Conservation (phyloP, 164 flowering plant species). For the grape (Vitis vinifera) region ASM3070453v1 NC_081808.1:2197501-2198000, state of each 20-base stretch:
- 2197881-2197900: conserved; percentile 85
- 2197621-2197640: conserved; percentile 75
- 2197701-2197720: conserved; percentile 88
- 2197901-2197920: conserved; percentile 70
- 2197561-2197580: conserved; percentile 82
- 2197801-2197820: conserved; percentile 83
- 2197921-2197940: conserved; percentile 60
- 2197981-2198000: conserved; percentile 64
- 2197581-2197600: conserved; percentile 90
- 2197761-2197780: conserved; percentile 63
- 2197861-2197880: conserved; percentile 73
- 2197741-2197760: conserved; percentile 77
- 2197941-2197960: conserved; percentile 77
- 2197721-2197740: conserved; percentile 83
- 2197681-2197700: conserved; percentile 73
- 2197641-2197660: conserved; percentile 90
- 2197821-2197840: conserved; percentile 71
- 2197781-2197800: conserved; percentile 90
- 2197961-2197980: conserved; percentile 72
- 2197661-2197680: conserved; percentile 76
- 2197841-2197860: conserved; percentile 77
- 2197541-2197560: conserved; percentile 76
- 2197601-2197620: conserved; percentile 83
- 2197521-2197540: conserved; percentile 78
- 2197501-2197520: conserved; percentile 94